Percentiles rank a stretch among this genome's conserved stretches.
Conservation (phyloP, 768 basidiomycete species). For the Lentinula aciculospora region DNA sequence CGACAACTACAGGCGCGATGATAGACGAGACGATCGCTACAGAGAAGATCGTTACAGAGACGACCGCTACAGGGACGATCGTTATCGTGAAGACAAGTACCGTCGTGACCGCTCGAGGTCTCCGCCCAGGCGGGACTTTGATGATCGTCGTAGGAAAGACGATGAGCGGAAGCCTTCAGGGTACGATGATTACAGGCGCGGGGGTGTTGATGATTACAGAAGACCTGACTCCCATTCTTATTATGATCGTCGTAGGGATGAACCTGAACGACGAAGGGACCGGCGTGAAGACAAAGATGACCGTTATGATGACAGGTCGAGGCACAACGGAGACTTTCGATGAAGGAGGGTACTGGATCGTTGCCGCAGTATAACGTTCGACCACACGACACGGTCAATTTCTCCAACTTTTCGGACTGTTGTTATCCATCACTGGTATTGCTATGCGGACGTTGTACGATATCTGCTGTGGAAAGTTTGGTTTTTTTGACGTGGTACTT, state of each 20-base stretch:
- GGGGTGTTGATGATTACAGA: slow-evolving; percentile 79
- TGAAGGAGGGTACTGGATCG: slow-evolving; percentile 39
- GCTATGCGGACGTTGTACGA: background rate
- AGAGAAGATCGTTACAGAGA: slow-evolving; percentile 37
- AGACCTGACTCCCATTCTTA: slow-evolving; percentile 80
- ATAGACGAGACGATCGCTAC: slow-evolving; percentile 44
- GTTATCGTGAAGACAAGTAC: slow-evolving; percentile 29
- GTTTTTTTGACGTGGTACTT: too few species aligned
- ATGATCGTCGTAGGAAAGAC: slow-evolving; percentile 78
- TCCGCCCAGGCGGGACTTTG: slow-evolving; percentile 67
- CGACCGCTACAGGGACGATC: slow-evolving; percentile 31
- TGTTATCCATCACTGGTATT: slow-evolving; percentile 44
- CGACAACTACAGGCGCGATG: slow-evolving; percentile 69
- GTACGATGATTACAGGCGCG: slow-evolving; percentile 88
- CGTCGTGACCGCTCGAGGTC: slow-evolving; percentile 84
- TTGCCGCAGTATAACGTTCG: slow-evolving; percentile 5
- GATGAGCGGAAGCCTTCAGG: slow-evolving; percentile 88
- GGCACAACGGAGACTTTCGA: slow-evolving; percentile 80
- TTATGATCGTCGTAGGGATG: slow-evolving; percentile 87
- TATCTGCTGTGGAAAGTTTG: background rate
- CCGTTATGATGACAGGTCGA: slow-evolving; percentile 72
- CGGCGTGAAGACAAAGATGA: slow-evolving; percentile 85
- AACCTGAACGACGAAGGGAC: slow-evolving; percentile 62
- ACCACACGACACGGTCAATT: background rate
- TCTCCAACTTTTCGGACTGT: slow-evolving; percentile 8